Evolutionary conservation across 768 basidiomycete species (phyloP).

Genomic region (Mycena filopes): DNA sequence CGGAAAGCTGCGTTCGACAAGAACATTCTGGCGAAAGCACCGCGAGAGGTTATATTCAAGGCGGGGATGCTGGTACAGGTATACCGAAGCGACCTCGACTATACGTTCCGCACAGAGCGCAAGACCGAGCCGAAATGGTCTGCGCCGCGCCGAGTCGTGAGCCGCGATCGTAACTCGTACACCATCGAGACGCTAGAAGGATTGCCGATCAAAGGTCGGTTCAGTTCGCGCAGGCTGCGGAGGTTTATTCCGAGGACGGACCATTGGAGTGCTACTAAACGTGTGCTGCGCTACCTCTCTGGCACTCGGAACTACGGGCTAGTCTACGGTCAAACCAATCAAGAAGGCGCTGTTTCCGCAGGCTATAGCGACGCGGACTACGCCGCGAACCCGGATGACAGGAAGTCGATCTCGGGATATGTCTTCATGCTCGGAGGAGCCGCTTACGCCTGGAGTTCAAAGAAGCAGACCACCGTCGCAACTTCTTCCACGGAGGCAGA

Average conservation of each 20-base stretch:
- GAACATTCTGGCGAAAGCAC: constrained; percentile 5
- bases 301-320: no score
- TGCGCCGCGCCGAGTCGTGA: constrained; percentile 29
- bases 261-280: no score
- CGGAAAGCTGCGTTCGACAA: constrained; percentile 36
- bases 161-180: constrained; percentile 34
- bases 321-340: no score
- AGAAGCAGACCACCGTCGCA: no score
- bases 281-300: no score
- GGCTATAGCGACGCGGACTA: no score
- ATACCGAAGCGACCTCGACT: not conserved
- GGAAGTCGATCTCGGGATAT: no score
- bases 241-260: constrained; percentile 30
- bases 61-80: constrained; percentile 35
- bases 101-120: constrained; percentile 22
- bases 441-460: no score
- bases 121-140: constrained; percentile 44
- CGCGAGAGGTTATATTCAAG: constrained; percentile 34
- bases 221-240: constrained; percentile 25
- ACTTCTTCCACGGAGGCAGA: no score
- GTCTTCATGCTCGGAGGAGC: no score
- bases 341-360: no score
- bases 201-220: constrained; percentile 23
- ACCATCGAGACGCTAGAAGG: constrained; percentile 31
- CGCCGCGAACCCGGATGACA: no score